phyloP scores from a whole-genome alignment of 2,329 filamentous ascomycete species.

The Alternaria solani region DNA sequence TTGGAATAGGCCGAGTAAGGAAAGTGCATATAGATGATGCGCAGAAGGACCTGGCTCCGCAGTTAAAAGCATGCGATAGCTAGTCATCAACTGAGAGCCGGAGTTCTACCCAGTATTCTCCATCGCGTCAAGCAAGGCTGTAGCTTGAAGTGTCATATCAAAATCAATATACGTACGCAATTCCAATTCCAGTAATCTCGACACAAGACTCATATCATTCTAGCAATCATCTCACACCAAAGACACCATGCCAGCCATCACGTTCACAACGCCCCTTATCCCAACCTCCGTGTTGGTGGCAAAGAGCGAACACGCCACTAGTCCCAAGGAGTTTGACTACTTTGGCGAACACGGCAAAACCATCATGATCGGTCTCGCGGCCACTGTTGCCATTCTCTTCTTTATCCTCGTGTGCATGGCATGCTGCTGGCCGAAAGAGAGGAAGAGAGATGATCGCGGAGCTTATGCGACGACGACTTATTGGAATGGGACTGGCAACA shows the following conservation, averaged over 20 bases:
- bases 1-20: background rate
- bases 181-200: background rate
- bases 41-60: background rate
- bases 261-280: background rate
- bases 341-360: background rate
- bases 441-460: background rate
- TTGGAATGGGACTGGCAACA: background rate
- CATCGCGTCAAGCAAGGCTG: background rate
- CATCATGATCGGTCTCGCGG: background rate
- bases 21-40: background rate
- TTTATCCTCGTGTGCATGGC: background rate
- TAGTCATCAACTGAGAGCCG: background rate
- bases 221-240: background rate
- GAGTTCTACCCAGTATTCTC: too few relatives aligned
- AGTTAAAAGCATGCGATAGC: background rate
- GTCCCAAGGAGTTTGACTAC: background rate
- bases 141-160: background rate
- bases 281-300: background rate
- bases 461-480: background rate
- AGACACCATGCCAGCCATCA: background rate
- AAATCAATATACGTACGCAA: background rate
- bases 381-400: background rate
- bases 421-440: slow-evolving; percentile 2
- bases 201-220: background rate
- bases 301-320: background rate